These are phyloP conservation scores for Coprinopsis cinerea DNA, from an alignment of 768 basidiomycete genomes.

Conservation along the genomic window DNA sequence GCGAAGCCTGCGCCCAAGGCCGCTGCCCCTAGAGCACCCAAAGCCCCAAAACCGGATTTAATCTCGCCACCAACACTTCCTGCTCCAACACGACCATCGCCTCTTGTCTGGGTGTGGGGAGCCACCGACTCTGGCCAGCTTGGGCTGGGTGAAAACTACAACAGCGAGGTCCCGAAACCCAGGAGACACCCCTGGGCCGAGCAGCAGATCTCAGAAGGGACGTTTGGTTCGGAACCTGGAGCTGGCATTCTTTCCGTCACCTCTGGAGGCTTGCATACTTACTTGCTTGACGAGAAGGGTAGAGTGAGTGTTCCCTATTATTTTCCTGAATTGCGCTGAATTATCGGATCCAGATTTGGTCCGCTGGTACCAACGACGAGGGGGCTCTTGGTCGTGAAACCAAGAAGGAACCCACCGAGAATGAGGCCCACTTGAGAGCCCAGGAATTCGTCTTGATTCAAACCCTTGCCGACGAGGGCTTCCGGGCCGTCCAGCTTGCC, in stretches of 20 bases:
- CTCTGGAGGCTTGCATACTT: slow-evolving; percentile 4
- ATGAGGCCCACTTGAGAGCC: not conserved
- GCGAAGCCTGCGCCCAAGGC: not conserved
- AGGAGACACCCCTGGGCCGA: slow-evolving; percentile 2
- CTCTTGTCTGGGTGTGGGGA: slow-evolving; percentile 2
- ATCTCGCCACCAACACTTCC: not conserved
- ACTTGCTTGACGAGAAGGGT: slow-evolving; percentile 6
- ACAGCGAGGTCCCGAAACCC: not conserved
- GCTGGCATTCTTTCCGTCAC: slow-evolving; percentile 2
- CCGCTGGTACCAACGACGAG: slow-evolving; percentile 6
- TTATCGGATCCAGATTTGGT: slow-evolving; percentile 2
- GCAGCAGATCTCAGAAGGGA: not conserved
- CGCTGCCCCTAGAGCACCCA: not conserved
- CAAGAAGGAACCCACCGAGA: not conserved
- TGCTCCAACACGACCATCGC: slow-evolving; percentile 2
- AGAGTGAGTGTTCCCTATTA: not conserved
- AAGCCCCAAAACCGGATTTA: not conserved
- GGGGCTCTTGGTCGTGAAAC: slow-evolving; percentile 1
- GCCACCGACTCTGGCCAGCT: slow-evolving; percentile 2
- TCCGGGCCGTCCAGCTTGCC: not conserved
- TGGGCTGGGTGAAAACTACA: slow-evolving; percentile 2
- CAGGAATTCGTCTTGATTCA: not conserved
- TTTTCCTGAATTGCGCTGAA: not conserved
- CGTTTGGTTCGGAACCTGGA: not conserved
- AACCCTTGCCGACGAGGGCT: slow-evolving; percentile 6